Evolutionary conservation across 495 filamentous ascomycete genomes (phyloP).

Genomic region (Staphylotrichum tortipilum): DNA sequence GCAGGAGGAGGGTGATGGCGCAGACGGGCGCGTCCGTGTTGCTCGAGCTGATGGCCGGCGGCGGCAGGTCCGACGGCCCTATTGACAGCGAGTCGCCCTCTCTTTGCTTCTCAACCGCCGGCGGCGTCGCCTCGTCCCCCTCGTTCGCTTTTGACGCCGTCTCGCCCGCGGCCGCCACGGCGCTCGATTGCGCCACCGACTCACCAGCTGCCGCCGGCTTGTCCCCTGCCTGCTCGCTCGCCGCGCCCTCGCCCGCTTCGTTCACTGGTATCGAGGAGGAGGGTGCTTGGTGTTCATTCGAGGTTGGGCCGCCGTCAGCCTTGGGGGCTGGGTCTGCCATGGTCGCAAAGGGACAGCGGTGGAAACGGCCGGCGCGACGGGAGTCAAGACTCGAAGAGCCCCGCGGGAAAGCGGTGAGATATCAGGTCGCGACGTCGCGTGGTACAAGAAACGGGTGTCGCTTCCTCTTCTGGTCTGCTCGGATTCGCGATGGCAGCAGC

Average conservation of each 20-base stretch:
- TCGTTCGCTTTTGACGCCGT: constrained; percentile 24
- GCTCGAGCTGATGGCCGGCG: not conserved
- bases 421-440: not conserved
- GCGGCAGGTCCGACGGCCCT: constrained; percentile 31
- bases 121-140: constrained; percentile 26
- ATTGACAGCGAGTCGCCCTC: constrained; percentile 34
- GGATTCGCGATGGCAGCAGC: too few relatives aligned
- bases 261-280: not conserved
- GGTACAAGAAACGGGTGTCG: not conserved
- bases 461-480: too few relatives aligned
- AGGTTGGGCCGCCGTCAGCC: not conserved
- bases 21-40: constrained; percentile 20
- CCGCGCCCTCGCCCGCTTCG: not conserved
- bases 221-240: constrained; percentile 1
- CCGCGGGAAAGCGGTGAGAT: not conserved
- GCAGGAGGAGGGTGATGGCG: constrained; percentile 66
- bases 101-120: constrained; percentile 18
- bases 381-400: not conserved
- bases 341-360: not conserved
- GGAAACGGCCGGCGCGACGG: not conserved
- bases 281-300: not conserved
- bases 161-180: constrained; percentile 11
- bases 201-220: constrained; percentile 10
- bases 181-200: constrained; percentile 11
- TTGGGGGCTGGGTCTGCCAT: constrained; percentile 1